Evolutionary conservation across 1,284 basidiomycete genomes (phyloP).

Genomic region (Ceratobasidium sp.): DNA sequence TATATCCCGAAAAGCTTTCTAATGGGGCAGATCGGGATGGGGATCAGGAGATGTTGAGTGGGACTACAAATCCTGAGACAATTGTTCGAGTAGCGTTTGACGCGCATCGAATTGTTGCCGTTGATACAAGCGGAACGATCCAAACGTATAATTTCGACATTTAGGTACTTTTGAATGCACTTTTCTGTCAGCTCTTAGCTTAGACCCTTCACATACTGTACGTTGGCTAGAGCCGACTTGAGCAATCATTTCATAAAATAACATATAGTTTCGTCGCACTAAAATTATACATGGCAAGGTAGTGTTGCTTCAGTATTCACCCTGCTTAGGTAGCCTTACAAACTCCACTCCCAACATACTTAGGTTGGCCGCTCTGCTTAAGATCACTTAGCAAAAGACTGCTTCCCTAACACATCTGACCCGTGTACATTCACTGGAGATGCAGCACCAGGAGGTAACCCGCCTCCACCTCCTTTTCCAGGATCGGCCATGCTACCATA

Average conservation of each 20-base stretch:
- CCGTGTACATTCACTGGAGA: neutral
- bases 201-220: too few species aligned
- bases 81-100: conserved; percentile 40
- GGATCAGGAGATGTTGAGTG: neutral
- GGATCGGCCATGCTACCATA: conserved; percentile 25
- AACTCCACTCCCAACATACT: too few species aligned
- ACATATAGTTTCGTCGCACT: too few species aligned
- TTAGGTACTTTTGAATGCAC: neutral
- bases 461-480: neutral
- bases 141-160: conserved; percentile 38
- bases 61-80: neutral
- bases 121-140: conserved; percentile 20
- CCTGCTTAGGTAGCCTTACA: too few species aligned
- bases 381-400: too few species aligned
- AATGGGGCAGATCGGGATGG: neutral
- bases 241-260: too few species aligned
- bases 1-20: neutral
- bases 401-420: neutral
- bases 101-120: conserved; percentile 35
- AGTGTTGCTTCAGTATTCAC: too few species aligned
- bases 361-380: too few species aligned
- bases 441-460: conserved; percentile 9
- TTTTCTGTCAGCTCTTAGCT: neutral
- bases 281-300: too few species aligned
- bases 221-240: too few species aligned